Evolutionary conservation across 257 asterid species (phyloP), one percentile per base, ranked within the genome.

Genomic region (Oldenlandia corymbosa): DNA sequence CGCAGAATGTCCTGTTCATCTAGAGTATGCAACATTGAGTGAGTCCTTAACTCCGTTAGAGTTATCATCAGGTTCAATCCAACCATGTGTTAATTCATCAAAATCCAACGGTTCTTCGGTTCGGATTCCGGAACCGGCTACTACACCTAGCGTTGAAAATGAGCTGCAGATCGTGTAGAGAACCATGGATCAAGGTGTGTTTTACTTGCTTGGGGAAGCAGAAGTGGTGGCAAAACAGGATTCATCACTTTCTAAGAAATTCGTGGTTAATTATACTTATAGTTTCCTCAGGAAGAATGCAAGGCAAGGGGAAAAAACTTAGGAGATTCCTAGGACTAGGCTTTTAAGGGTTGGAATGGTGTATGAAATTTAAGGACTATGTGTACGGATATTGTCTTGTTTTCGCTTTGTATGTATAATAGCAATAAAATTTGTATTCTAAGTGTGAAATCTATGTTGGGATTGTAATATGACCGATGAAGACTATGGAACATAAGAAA

Each of bases 271-370:
- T 20, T 16, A 62, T 32, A 88, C 79, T 0, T 87, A 85, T 43
- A 48, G 60, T 72, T 83, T 85, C 49, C 67, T 85, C 26, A 58
- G 94, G 76, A 83, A 82, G 78, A 88, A 85, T 47, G 83, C 79
- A 71, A 83, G 96, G 31, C 72, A 85, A 60, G 88, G 90, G n/a
- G 86, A 79, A 57, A 84, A 80, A 53, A 11, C 61, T 27, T 47
- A 85, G 76, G 89, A 80, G 12, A 85, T 88, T 65, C 96, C 96
- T 0, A 51, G 74, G 45, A 73, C 73, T 4, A 79, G 79, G 81
- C 88, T 83, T 56, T 81, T 88, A 7, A 80, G 80, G 57, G 91
- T 88, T 42, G 94, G 96, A 43, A 88, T 88, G 91, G 81, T 84
- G 0, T 88, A 82, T 28, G 90, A 88, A 63, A 34, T 34, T 34